phyloP scores from a whole-genome alignment of 228 moss, liverwort and hornwort species.

The Sphagnum fallax region DNA sequence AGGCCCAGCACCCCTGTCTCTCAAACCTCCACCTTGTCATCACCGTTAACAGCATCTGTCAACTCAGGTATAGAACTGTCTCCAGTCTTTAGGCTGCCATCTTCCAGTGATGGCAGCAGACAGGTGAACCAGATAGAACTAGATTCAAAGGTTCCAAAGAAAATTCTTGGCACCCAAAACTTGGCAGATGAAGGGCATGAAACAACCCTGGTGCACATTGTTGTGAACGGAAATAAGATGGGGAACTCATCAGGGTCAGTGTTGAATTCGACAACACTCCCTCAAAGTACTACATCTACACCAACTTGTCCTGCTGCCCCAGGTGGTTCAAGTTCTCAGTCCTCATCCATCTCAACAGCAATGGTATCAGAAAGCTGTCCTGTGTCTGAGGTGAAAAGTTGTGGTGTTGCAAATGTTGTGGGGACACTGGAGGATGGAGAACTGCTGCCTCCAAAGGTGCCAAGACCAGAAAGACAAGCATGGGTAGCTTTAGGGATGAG shows the following conservation, averaged over 20 bases:
- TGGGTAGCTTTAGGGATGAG: slow-evolving; percentile 11
- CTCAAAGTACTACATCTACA: too few relatives aligned
- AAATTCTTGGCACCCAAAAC: too few relatives aligned
- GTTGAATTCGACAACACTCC: too few relatives aligned
- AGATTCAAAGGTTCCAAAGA: too few relatives aligned
- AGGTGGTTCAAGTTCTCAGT: slow-evolving; percentile 2
- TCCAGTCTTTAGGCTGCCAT: slow-evolving; percentile 12
- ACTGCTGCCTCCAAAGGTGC: not conserved
- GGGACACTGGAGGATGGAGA: too few relatives aligned
- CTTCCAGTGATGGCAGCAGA: slow-evolving; percentile 11
- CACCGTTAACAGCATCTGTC: too few relatives aligned
- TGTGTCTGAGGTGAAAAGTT: slow-evolving; percentile 13
- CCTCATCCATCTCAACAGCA: not conserved
- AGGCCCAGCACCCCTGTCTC: slow-evolving; percentile 12
- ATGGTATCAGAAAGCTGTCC: not conserved
- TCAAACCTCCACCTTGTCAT: slow-evolving; percentile 9
- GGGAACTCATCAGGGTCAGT: too few relatives aligned
- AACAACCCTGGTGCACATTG: too few relatives aligned
- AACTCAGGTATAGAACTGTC: not conserved
- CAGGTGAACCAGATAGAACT: too few relatives aligned
- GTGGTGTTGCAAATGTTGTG: not conserved
- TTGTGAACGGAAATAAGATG: too few relatives aligned
- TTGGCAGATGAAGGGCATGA: too few relatives aligned
- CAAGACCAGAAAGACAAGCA: slow-evolving; percentile 9
- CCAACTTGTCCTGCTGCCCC: too few relatives aligned